phyloP scores from a whole-genome alignment of 2,329 filamentous ascomycete genomes.

The Sclerotiophoma versabilis region DNA sequence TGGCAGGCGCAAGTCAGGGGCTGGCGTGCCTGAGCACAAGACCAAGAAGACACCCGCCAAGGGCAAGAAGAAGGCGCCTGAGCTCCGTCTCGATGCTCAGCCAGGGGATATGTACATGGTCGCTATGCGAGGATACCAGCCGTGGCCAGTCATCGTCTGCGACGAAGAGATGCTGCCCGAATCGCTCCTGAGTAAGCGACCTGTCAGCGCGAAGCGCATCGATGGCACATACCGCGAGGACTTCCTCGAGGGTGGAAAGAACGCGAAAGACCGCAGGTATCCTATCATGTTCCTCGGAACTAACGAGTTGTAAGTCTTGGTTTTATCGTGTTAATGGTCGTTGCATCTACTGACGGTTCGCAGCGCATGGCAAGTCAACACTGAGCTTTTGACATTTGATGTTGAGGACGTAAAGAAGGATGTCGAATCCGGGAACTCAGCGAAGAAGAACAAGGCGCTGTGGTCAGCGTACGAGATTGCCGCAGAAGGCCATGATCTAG shows the following conservation, averaged over 20 bases:
- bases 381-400: conserved; percentile 78
- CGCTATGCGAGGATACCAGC: conserved; percentile 91
- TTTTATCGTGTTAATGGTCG: neutral
- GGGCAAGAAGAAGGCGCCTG: conserved; percentile 81
- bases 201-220: conserved; percentile 79
- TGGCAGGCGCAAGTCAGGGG: conserved; percentile 74
- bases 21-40: conserved; percentile 70
- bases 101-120: conserved; percentile 93
- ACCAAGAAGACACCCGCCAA: conserved; percentile 72
- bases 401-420: conserved; percentile 74
- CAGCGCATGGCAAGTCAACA: conserved; percentile 92
- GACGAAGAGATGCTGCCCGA: conserved; percentile 93
- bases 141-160: conserved; percentile 93
- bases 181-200: conserved; percentile 76
- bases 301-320: conserved; percentile 88
- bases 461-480: conserved; percentile 82
- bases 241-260: conserved; percentile 86
- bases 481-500: conserved; percentile 76
- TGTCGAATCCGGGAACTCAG: conserved; percentile 75
- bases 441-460: conserved; percentile 84
- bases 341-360: conserved; percentile 14
- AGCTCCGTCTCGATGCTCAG: conserved; percentile 74
- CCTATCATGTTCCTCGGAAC: conserved; percentile 94
- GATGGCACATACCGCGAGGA: conserved; percentile 90
- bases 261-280: conserved; percentile 83